These are phyloP conservation scores for Aspergillus glaucus DNA, from an alignment of 2,329 filamentous ascomycete genomes.

Conservation along the genomic window DNA sequence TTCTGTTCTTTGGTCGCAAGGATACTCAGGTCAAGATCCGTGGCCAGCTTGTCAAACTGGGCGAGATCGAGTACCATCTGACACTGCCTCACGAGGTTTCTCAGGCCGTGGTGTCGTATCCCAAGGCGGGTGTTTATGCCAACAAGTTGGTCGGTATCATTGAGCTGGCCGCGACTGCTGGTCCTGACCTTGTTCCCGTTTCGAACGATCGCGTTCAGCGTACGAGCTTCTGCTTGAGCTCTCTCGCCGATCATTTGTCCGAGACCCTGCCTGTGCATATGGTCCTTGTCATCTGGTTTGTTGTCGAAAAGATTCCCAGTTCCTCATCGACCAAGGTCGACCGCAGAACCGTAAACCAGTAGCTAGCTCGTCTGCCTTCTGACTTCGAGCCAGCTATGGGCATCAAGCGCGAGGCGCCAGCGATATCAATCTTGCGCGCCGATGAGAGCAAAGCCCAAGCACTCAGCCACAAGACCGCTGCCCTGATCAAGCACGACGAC, in stretches of 20 bases:
- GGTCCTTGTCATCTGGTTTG: conserved; percentile 33
- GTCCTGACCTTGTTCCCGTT: conserved; percentile 2
- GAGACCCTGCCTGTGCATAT: conserved; percentile 34
- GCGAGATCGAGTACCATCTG: conserved; percentile 9
- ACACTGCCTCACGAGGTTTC: background rate
- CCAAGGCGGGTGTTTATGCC: conserved; percentile 4
- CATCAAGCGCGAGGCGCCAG: conserved; percentile 5
- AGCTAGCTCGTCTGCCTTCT: conserved; percentile 7
- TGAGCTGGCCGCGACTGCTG: conserved; percentile 5
- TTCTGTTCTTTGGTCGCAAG: conserved; percentile 12
- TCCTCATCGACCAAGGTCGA: conserved; percentile 19
- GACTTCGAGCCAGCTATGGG: conserved; percentile 9
- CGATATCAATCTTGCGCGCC: conserved; percentile 2
- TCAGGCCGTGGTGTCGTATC: conserved; percentile 4
- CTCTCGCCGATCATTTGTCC: conserved; percentile 3
- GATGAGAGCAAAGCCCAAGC: conserved; percentile 8
- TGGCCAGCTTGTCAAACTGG: conserved; percentile 16
- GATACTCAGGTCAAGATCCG: conserved; percentile 16
- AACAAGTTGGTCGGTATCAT: conserved; percentile 8
- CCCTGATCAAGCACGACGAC: conserved; percentile 3
- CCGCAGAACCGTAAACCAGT: conserved; percentile 12
- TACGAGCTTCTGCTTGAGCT: conserved; percentile 4
- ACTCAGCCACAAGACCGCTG: conserved; percentile 5
- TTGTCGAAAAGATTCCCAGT: conserved; percentile 29
- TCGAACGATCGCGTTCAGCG: background rate